Conservation (phyloP, 2,329 filamentous ascomycete genomes). For the Microcera coccophila region DNA sequence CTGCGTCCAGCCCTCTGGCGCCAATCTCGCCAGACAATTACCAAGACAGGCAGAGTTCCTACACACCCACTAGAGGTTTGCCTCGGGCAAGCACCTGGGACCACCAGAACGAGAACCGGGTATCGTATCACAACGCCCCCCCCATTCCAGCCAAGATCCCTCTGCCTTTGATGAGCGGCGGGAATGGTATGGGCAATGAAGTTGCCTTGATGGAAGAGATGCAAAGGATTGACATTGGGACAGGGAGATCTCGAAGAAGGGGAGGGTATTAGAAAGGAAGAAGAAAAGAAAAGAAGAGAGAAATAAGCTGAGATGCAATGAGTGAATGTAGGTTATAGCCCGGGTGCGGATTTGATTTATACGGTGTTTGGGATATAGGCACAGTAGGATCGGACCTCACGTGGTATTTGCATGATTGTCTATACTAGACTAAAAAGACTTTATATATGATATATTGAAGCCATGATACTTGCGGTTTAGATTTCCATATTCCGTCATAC, state of each 20-base stretch:
- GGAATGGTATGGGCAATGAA: slow-evolving; percentile 42
- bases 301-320: slow-evolving; percentile 13
- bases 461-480: too few relatives aligned
- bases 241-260: slow-evolving; percentile 53
- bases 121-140: slow-evolving; percentile 44
- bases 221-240: slow-evolving; percentile 63
- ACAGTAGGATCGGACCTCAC: not conserved
- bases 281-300: slow-evolving; percentile 20
- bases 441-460: too few relatives aligned
- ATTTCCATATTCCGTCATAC: too few relatives aligned
- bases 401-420: too few relatives aligned
- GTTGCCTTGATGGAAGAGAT: slow-evolving; percentile 68
- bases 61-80: slow-evolving; percentile 33
- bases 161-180: slow-evolving; percentile 46
- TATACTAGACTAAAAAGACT: too few relatives aligned
- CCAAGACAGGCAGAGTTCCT: slow-evolving; percentile 40
- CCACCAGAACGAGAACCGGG: slow-evolving; percentile 51
- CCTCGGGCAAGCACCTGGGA: slow-evolving; percentile 51
- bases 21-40: slow-evolving; percentile 51
- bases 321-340: slow-evolving; percentile 23
- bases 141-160: slow-evolving; percentile 70
- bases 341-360: slow-evolving; percentile 11
- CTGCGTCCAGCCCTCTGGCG: slow-evolving; percentile 47
- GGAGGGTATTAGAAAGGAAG: slow-evolving; percentile 36
- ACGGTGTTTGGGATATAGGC: slow-evolving; percentile 15